Conservation (phyloP, 2,329 filamentous ascomycete species). For the Fusarium sp. region DNA sequence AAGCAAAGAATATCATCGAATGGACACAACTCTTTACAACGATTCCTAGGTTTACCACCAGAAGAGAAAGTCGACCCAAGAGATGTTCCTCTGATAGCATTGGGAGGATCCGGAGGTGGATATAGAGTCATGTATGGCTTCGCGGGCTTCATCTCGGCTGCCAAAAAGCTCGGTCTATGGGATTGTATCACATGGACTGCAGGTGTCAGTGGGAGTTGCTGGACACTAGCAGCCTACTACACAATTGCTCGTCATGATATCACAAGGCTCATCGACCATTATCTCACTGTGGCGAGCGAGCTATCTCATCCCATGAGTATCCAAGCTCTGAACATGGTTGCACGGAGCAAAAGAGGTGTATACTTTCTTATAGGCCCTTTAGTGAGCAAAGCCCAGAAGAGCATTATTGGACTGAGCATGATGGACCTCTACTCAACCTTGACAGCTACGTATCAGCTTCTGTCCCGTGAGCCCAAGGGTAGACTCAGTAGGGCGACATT, state of each 20-base stretch:
- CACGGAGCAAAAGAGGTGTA: conserved; percentile 33
- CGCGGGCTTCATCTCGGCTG: conserved; percentile 28
- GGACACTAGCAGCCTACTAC: conserved; percentile 43
- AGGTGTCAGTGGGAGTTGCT: conserved; percentile 45
- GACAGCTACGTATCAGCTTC: conserved; percentile 35
- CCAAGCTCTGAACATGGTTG: conserved; percentile 24
- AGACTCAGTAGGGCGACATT: conserved; percentile 39
- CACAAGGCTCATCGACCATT: conserved; percentile 28
- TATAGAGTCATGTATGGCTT: conserved; percentile 47
- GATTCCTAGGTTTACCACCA: conserved; percentile 16
- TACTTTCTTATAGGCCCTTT: conserved; percentile 41
- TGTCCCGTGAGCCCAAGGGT: conserved; percentile 24
- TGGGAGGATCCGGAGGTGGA: conserved; percentile 41
- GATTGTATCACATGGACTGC: conserved; percentile 44
- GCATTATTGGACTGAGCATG: conserved; percentile 41
- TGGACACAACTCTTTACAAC: conserved; percentile 24
- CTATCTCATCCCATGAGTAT: conserved; percentile 41
- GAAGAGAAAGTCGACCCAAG: conserved; percentile 25
- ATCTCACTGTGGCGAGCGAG: conserved; percentile 36
- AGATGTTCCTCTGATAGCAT: conserved; percentile 41
- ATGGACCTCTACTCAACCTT: conserved; percentile 45
- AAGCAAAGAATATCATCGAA: conserved; percentile 29
- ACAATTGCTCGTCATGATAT: conserved; percentile 40
- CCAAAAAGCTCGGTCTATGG: conserved; percentile 33
- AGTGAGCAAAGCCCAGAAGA: conserved; percentile 41